Percentiles rank a stretch among this genome's conserved stretches.
These are phyloP conservation scores for Asterochloris sp. DNA, from an alignment of 139 green algal genomes.

Conservation along the genomic window DNA sequence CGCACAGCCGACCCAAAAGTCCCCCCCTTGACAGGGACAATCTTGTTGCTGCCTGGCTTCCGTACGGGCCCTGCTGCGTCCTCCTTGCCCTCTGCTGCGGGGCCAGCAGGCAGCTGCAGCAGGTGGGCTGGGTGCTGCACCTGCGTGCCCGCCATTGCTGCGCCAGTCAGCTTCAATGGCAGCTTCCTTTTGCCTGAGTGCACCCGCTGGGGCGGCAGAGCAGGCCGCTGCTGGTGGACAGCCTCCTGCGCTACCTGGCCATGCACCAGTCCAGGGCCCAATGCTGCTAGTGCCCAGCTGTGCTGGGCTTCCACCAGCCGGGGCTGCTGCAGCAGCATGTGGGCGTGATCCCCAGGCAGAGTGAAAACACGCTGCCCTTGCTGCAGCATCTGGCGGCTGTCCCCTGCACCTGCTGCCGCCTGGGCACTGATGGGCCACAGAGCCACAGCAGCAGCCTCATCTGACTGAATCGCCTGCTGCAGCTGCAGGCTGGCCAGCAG, in stretches of 20 bases:
- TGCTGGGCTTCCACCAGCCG: not conserved
- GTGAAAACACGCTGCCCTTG: not conserved
- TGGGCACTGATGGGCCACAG: no score
- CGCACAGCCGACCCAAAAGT: no score
- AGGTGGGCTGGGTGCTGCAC: not conserved
- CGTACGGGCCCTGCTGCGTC: not conserved
- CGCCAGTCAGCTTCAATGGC: not conserved
- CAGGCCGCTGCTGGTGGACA: not conserved
- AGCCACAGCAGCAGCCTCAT: no score
- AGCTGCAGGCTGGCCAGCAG: no score
- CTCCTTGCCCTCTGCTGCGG: constrained; percentile 6
- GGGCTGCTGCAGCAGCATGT: constrained; percentile 1
- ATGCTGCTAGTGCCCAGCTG: not conserved
- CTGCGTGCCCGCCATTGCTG: not conserved
- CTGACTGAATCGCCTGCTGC: no score
- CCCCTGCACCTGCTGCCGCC: no score
- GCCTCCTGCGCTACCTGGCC: not conserved
- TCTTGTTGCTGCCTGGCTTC: not conserved
- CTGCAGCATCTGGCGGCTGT: not conserved
- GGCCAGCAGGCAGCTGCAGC: not conserved
- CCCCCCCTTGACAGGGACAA: not conserved
- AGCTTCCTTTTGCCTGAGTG: not conserved
- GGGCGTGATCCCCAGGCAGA: not conserved
- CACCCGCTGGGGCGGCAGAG: not conserved
- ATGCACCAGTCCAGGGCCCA: not conserved